These are phyloP conservation scores for Brassica cretica DNA, from an alignment of 345 rosid genomes.

Conservation along the genomic window DNA sequence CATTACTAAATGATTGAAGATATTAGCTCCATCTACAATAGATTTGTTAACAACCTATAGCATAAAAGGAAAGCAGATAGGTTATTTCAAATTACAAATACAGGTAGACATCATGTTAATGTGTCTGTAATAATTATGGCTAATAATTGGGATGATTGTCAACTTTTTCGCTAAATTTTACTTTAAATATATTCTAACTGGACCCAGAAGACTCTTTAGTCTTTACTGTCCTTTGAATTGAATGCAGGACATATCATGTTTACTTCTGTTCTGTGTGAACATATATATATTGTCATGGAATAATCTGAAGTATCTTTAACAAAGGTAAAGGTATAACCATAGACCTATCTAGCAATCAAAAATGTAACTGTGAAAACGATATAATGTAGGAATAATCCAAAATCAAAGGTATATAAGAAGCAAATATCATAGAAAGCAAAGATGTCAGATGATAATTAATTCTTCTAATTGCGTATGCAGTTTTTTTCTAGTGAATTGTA, in stretches of 20 bases:
- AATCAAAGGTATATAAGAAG: background rate
- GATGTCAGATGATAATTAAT: background rate
- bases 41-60: background rate
- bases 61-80: background rate
- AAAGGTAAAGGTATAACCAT: background rate
- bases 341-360: background rate
- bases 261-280: background rate
- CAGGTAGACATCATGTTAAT: background rate
- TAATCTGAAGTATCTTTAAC: background rate
- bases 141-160: conserved; percentile 27
- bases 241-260: background rate
- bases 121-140: conserved; percentile 11
- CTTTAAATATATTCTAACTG: background rate
- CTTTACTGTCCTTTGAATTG: conserved; percentile 6
- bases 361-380: background rate
- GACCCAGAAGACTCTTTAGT: conserved; percentile 11
- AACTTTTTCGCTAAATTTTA: conserved; percentile 3
- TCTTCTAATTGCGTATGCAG: background rate
- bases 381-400: background rate
- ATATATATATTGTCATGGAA: background rate
- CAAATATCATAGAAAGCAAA: background rate
- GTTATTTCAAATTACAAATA: background rate
- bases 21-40: background rate
- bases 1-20: background rate
- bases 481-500: background rate